Evolutionary conservation across 2,329 filamentous ascomycete genomes (phyloP), one percentile per base, ranked within the genome.

Genomic region (Pyricularia sp.): DNA sequence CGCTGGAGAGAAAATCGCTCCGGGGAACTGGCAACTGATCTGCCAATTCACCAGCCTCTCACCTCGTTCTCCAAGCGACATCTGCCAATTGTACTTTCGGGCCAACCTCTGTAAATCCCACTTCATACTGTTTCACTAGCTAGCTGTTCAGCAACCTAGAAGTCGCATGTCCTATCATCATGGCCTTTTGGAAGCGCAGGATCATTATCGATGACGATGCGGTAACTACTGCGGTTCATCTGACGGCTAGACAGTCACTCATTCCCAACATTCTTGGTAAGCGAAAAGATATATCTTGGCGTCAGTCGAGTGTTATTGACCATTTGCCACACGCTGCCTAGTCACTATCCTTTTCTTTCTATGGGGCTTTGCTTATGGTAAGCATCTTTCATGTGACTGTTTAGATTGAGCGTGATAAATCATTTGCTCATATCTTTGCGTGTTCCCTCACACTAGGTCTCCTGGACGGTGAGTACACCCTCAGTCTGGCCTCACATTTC

Each of bases 311-410:
- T 19, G 7, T 19, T 44, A 44, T 5, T 44, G 35, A 44, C 35
- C 4, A 2, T 44, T 44, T 16, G 35, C 5, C 16, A 5, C 35
- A 6, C 13, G 35, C 35, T 19, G 5, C n/a, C 33, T 66, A 65
- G 73, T 75, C 16, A 74, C 72, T 19, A 73, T 75, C 35, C 68
- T 75, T 57, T 76, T 75, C 66, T 75, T 75, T 66, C 70, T 76
- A 49, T 76, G 73, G 74, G 74, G 73, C 13, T 74, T 76, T 65
- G 72, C 73, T 24, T 74, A 75, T 65, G 73, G 62, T 62, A 30
- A 19, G 35, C 12, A 1, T 31, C 30, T 22, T 16, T 3, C 31
- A 6, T 28, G 7, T 7, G 19, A 12, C 30, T 3, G 6, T 1
- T 24, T 16, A 33, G 8, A 16, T 16, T 9, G 12, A 10, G 31